Evolutionary conservation across 352 stramenopile genomes (phyloP).

Genomic region (Chrysophaeum taylorii): DNA sequence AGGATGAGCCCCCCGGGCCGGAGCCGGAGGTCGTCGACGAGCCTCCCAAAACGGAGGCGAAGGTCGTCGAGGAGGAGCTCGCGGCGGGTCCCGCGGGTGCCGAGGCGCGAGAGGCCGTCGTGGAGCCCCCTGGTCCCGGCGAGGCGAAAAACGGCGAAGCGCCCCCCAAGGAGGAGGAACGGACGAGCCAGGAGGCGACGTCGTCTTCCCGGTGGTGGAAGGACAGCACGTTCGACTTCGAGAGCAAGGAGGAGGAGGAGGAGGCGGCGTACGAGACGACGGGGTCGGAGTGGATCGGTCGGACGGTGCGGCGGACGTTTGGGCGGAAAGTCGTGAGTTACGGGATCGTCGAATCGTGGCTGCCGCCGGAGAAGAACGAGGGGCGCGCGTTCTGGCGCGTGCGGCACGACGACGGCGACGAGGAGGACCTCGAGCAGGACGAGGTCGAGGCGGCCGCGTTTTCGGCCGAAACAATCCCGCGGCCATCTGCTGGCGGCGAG

Average conservation of each 20-base stretch:
- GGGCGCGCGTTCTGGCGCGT: not conserved
- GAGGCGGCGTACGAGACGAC: not conserved
- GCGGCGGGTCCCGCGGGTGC: too few species aligned
- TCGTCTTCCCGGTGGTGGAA: not conserved
- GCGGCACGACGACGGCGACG: constrained; percentile 9
- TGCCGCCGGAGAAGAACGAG: not conserved
- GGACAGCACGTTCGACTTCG: not conserved
- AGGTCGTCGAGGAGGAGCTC: too few species aligned
- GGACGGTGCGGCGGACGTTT: not conserved
- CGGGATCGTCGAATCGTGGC: not conserved
- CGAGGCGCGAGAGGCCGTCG: too few species aligned
- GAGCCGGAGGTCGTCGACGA: too few species aligned
- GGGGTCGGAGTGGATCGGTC: not conserved
- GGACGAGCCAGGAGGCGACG: too few species aligned
- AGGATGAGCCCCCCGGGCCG: too few species aligned
- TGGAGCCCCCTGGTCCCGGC: too few species aligned
- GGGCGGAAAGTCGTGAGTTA: not conserved
- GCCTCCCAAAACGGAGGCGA: too few species aligned
- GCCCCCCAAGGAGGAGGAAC: too few species aligned
- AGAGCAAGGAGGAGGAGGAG: not conserved
- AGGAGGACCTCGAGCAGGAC: constrained; percentile 3
- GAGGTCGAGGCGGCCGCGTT: not conserved
- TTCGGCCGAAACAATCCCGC: not conserved
- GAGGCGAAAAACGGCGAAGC: too few species aligned
- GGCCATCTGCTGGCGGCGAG: not conserved